Conservation (phyloP, 2,329 filamentous ascomycete species). For the Aspergillus amoenus region DNA sequence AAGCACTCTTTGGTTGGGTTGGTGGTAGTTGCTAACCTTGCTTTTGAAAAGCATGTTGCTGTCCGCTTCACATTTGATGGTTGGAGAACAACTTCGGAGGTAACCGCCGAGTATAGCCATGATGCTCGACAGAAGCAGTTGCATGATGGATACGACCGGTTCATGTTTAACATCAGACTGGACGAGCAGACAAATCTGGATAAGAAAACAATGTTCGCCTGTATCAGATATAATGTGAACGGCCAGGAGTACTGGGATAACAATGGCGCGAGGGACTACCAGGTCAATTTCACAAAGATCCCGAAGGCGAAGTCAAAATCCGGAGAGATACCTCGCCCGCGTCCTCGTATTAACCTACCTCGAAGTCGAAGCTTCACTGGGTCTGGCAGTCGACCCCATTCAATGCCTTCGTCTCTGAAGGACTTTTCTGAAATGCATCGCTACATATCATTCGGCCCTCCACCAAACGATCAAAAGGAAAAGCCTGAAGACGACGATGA, state of each 20-base stretch:
- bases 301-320: conserved; percentile 54
- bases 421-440: conserved; percentile 67
- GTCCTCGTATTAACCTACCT: conserved; percentile 59
- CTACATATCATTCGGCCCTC: conserved; percentile 57
- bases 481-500: conserved; percentile 74
- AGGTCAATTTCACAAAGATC: conserved; percentile 89
- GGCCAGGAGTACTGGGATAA: conserved; percentile 95
- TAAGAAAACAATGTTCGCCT: conserved; percentile 88
- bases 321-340: conserved; percentile 40
- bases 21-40: conserved; percentile 80
- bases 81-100: conserved; percentile 98
- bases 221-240: conserved; percentile 80
- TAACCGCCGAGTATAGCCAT: conserved; percentile 81
- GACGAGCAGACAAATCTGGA: conserved; percentile 89
- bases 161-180: conserved; percentile 91
- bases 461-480: conserved; percentile 62
- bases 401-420: conserved; percentile 59
- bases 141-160: conserved; percentile 74
- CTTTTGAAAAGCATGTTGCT: conserved; percentile 85
- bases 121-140: conserved; percentile 68
- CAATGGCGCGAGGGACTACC: conserved; percentile 83
- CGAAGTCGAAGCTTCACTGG: conserved; percentile 63
- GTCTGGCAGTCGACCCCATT: conserved; percentile 51
- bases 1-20: conserved; percentile 83
- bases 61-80: conserved; percentile 95